Base-by-base conservation (phyloP, 805 yeast species). In the Spathaspora gorwiae region DNA sequence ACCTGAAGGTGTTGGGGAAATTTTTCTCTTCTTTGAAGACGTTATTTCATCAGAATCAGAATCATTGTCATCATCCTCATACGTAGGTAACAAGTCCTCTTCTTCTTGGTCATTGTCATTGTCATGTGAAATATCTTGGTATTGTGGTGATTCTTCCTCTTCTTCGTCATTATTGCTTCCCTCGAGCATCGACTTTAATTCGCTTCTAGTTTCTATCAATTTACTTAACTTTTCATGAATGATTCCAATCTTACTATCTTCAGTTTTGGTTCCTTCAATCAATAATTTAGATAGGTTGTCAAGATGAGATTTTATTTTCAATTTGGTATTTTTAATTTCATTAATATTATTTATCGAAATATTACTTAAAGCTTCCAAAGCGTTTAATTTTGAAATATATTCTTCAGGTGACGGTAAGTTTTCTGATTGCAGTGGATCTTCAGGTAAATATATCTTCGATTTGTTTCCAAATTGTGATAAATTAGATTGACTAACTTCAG, bases 391-490 rank as follows among this genome's bases (percentile, higher is more conserved):
- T 15, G 71, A 54, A 7, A 70, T 57, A 53, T 70, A 70, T 14
- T 61, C 61, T 29, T 56, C 59, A 3, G 72, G 70, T 35, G 67
- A 59, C 2, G 75, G 75, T 40, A 72, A 60, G 46, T 60, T 60
- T 35, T 70, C 74, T 40, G 64, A 57, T n/a, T 46, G 48, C 7
- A 59, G 43, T 1, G 66, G 72, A 47, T 67, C 66, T 7, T 53
- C 50, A 0, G 74, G 73, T 26, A 71, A 51, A 50, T 66, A 69
- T 2, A 55, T 54, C 40, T 61, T 63, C n/a, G 68, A 57, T 52
- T 69, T 74, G 27, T 60, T 55, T 4, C 68, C 67, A 38, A 69
- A 65, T 52, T 67, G 71, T 26, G 69, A 61, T 47, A 70, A 54
- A 49, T 68, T 68, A n/a, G 66, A 53, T 42, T 66, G 67, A 33